Evolutionary conservation across 108 stramenopile species (phyloP).

Genomic region (Aurantiochytrium sp.): DNA sequence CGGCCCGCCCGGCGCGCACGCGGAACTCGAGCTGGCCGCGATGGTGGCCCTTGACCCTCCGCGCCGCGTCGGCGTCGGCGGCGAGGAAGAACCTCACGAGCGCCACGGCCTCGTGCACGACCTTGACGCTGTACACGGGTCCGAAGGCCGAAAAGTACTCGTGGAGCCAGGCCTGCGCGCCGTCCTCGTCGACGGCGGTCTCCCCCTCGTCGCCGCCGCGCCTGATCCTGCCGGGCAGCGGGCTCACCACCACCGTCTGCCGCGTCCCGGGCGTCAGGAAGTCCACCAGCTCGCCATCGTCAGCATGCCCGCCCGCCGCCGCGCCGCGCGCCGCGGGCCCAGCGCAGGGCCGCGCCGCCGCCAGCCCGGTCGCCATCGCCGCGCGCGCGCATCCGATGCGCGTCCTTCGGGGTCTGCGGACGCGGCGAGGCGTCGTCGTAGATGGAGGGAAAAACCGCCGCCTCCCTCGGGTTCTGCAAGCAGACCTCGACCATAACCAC

Average conservation of each 20-base stretch:
- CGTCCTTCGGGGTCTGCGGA: no score
- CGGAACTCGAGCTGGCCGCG: background rate
- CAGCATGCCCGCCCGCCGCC: no score
- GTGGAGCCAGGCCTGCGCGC: background rate
- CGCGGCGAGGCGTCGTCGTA: no score
- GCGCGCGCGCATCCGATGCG: no score
- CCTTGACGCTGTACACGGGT: background rate
- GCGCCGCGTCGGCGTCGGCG: background rate
- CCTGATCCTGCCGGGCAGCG: background rate
- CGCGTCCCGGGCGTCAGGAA: background rate
- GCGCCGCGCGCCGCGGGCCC: no score
- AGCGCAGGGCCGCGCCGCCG: no score
- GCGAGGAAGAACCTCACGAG: background rate
- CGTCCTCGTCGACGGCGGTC: no score
- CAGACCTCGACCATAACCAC: no score
- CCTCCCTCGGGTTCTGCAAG: no score
- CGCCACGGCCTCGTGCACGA: background rate
- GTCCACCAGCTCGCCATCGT: background rate
- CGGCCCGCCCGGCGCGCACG: background rate
- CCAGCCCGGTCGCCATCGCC: no score
- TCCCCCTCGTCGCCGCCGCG: no score
- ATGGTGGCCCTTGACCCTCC: background rate
- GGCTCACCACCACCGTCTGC: background rate
- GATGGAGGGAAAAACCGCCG: no score
- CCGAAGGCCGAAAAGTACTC: background rate